A percentile compares a stretch with the other conserved stretches of the same genome.
phyloP scores from a whole-genome alignment of 768 basidiomycete genomes.

The Leccinellum rugosiceps region DNA sequence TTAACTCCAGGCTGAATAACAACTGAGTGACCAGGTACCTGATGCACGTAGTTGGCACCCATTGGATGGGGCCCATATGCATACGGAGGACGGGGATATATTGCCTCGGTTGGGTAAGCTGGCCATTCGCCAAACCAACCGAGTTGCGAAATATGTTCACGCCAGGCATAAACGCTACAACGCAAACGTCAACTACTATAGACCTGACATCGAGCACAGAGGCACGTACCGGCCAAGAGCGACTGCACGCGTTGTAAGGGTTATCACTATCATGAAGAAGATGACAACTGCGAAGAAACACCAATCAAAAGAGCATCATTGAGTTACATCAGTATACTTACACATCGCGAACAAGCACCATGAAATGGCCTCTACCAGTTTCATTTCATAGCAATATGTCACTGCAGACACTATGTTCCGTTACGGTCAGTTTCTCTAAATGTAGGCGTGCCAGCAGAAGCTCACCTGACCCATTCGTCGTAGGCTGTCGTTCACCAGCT shows the following conservation, averaged over 20 bases:
- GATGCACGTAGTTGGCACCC: slow-evolving; percentile 41
- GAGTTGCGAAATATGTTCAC: slow-evolving; percentile 47
- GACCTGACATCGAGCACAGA: neutral
- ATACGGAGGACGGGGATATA: slow-evolving; percentile 22
- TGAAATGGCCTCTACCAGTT: slow-evolving; percentile 73
- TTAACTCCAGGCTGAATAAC: slow-evolving; percentile 65
- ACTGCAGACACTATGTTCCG: slow-evolving; percentile 47
- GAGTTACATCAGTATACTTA: slow-evolving; percentile 25
- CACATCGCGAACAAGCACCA: slow-evolving; percentile 66
- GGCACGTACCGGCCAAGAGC: slow-evolving; percentile 29
- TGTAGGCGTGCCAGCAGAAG: neutral
- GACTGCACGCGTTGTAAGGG: slow-evolving; percentile 45
- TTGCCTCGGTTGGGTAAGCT: slow-evolving; percentile 42
- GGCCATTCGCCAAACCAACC: slow-evolving; percentile 77
- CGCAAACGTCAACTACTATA: neutral
- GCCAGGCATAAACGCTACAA: slow-evolving; percentile 31
- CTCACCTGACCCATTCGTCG: slow-evolving; percentile 57
- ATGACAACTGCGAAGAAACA: slow-evolving; percentile 33
- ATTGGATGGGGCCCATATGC: slow-evolving; percentile 33
- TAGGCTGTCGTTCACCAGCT: slow-evolving; percentile 40
- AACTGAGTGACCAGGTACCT: slow-evolving; percentile 57
- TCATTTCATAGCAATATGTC: slow-evolving; percentile 75
- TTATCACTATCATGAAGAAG: slow-evolving; percentile 54
- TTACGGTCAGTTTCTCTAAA: slow-evolving; percentile 4
- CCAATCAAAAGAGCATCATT: neutral